Evolutionary conservation across 2,329 filamentous ascomycete genomes (phyloP).

Genomic region (Xylariaceae sp.): DNA sequence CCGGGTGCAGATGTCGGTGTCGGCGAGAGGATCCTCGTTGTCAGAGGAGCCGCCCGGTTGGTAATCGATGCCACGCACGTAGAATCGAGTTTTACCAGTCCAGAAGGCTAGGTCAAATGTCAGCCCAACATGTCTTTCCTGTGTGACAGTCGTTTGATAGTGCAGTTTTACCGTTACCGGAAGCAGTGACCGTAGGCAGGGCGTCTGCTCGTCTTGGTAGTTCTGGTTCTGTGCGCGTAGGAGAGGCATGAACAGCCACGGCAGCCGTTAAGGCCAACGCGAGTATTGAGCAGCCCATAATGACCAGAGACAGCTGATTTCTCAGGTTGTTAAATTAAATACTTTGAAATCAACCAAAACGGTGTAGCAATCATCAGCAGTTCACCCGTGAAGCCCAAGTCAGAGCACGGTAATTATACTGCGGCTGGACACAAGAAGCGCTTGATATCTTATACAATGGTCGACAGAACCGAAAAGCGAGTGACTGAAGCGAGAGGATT

Average conservation of each 20-base stretch:
- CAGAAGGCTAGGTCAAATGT: slow-evolving; percentile 49
- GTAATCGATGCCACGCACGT: slow-evolving; percentile 60
- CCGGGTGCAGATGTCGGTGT: slow-evolving; percentile 67
- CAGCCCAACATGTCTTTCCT: not conserved
- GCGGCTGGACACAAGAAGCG: too few species aligned
- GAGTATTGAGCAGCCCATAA: too few species aligned
- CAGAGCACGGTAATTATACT: too few species aligned
- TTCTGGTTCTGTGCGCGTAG: slow-evolving; percentile 48
- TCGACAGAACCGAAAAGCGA: too few species aligned
- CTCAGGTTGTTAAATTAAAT: too few species aligned
- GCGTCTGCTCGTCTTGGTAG: slow-evolving; percentile 49
- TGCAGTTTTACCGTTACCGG: slow-evolving; percentile 52
- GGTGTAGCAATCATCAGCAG: too few species aligned
- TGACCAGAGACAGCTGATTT: too few species aligned
- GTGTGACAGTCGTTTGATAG: too few species aligned
- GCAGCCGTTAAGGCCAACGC: slow-evolving; percentile 49
- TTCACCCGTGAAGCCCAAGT: too few species aligned
- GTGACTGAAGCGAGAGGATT: too few species aligned
- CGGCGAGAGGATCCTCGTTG: slow-evolving; percentile 71
- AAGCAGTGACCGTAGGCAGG: slow-evolving; percentile 50
- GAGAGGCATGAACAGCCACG: slow-evolving; percentile 44
- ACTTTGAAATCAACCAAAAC: too few species aligned
- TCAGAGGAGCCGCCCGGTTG: slow-evolving; percentile 59
- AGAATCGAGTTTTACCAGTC: slow-evolving; percentile 52
- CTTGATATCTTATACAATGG: too few species aligned